phyloP scores from a whole-genome alignment of 108 stramenopile species.

The Fragilaria crotonensis region DNA sequence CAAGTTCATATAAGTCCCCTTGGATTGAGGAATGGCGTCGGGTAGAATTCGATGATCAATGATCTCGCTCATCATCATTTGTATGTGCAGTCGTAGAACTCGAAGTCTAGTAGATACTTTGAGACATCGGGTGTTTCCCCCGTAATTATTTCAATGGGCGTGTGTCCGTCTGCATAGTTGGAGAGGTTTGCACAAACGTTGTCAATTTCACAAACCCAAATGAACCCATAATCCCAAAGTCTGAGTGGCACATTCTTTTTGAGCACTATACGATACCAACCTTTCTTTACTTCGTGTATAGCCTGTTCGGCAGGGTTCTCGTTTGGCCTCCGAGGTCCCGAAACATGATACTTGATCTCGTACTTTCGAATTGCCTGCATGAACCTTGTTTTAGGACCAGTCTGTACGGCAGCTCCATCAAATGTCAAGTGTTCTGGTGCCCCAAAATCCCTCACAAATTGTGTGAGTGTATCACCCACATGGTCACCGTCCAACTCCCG shows the following conservation, averaged over 20 bases:
- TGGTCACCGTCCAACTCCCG: neutral
- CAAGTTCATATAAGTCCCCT: constrained; percentile 1
- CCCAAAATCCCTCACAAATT: neutral
- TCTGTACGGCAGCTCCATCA: constrained; percentile 2
- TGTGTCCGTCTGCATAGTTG: neutral
- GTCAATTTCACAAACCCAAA: too few species aligned
- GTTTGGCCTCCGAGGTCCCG: too few species aligned
- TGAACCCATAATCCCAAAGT: constrained; percentile 5
- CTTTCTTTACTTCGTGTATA: constrained; percentile 11
- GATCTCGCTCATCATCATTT: neutral
- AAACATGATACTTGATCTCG: too few species aligned
- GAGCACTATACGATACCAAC: constrained; percentile 5
- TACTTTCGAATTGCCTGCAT: neutral
- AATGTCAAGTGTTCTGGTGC: neutral
- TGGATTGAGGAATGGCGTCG: neutral
- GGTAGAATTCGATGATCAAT: neutral
- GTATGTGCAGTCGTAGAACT: constrained; percentile 18
- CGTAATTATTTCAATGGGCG: constrained; percentile 12
- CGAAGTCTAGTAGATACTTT: constrained; percentile 34
- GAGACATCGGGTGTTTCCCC: constrained; percentile 38
- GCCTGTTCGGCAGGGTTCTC: too few species aligned
- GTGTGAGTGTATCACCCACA: neutral
- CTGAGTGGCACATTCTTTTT: neutral
- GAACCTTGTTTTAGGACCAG: too few species aligned
- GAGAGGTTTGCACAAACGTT: neutral